Percentiles rank a stretch among this genome's conserved stretches.
phyloP scores from a whole-genome alignment of 2,329 filamentous ascomycete species.

The Pseudogymnoascus sp. region DNA sequence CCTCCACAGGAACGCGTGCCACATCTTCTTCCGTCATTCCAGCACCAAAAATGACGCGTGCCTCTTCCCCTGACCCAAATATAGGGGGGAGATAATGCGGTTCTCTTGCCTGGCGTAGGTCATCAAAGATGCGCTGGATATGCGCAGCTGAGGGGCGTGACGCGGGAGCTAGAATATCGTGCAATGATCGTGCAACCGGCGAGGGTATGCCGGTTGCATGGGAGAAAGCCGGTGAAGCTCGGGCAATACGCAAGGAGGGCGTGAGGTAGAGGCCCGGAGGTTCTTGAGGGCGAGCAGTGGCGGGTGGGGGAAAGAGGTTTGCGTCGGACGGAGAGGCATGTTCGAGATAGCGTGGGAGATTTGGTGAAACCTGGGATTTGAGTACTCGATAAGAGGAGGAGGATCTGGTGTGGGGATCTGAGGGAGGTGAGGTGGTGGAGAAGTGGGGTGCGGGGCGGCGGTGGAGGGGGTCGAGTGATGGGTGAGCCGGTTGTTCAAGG shows the following conservation, averaged over 20 bases:
- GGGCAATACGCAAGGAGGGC: slow-evolving; percentile 50
- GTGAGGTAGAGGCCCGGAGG: slow-evolving; percentile 49
- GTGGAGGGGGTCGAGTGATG: slow-evolving; percentile 36
- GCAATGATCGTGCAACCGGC: slow-evolving; percentile 43
- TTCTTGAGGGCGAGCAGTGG: slow-evolving; percentile 35
- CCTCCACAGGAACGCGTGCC: slow-evolving; percentile 43
- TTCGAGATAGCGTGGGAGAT: slow-evolving; percentile 43
- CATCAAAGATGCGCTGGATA: slow-evolving; percentile 46
- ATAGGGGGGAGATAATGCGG: slow-evolving; percentile 59
- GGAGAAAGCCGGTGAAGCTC: slow-evolving; percentile 47
- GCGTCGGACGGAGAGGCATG: slow-evolving; percentile 42
- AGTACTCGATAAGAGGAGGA: slow-evolving; percentile 41
- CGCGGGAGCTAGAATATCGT: slow-evolving; percentile 43
- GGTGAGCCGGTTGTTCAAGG: slow-evolving; percentile 43
- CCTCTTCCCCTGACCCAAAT: slow-evolving; percentile 46
- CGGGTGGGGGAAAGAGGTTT: slow-evolving; percentile 36
- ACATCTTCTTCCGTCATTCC: slow-evolving; percentile 48
- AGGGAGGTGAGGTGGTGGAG: slow-evolving; percentile 29
- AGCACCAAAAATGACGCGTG: slow-evolving; percentile 46
- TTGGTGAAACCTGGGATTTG: slow-evolving; percentile 46
- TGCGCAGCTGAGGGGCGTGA: slow-evolving; percentile 46
- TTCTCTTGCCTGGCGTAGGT: slow-evolving; percentile 45
- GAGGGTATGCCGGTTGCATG: slow-evolving; percentile 45
- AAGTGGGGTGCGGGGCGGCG: slow-evolving; percentile 22
- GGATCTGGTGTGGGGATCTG: slow-evolving; percentile 29